Base-by-base conservation (phyloP, 2,329 filamentous ascomycete species). In the Aspergillus tanneri region DNA sequence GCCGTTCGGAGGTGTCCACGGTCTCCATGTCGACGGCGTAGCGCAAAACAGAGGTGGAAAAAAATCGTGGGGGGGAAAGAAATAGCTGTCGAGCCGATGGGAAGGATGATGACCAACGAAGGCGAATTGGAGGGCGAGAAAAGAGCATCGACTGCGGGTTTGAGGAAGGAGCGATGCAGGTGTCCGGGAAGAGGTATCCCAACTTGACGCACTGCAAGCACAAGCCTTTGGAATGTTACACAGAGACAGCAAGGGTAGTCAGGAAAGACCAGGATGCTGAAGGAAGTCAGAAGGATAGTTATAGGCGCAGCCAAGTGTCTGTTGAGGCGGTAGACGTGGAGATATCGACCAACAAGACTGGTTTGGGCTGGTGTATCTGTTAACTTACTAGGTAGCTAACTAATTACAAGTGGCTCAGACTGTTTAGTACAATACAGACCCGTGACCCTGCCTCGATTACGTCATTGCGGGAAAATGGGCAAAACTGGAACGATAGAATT, bases 1-100 rank as follows among this genome's bases (percentile, higher is more conserved):
- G 82, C 62, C 89, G 87, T 54, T 83, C 77, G 46, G 84, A 83
- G 27, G 91, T 96, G 71, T 93, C 78, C 58, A 95, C 85, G 44
- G 80, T 83, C 65, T 83, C 87, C 88, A 93, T 95, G 25, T 84
- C 79, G 70, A 74, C 48, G 35, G 64, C 55, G 54, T 60, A 68
- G 49, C 69, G 61, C 34, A 62, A 58, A 36, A 61, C 55, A 36
- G 67, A 68, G 54, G 58, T 60, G 22, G 71, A 72, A 55, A 74
- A 74, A 34, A 64, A 63, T 52, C 69, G 65, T 25, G 65, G 51
- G 14, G 60, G 62, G 50, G 56, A 54, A 36, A 62, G 47, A 27
- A 59, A 55, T 48, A 59, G 55, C 34, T 43, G 50, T 34, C 50
- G 57, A 53, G 56, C 43, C 43, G 61, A 61, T 59, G 60, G 63